Evolutionary conservation across 306 rosid species (phyloP).

Genomic region (Vigna trinervia): DNA sequence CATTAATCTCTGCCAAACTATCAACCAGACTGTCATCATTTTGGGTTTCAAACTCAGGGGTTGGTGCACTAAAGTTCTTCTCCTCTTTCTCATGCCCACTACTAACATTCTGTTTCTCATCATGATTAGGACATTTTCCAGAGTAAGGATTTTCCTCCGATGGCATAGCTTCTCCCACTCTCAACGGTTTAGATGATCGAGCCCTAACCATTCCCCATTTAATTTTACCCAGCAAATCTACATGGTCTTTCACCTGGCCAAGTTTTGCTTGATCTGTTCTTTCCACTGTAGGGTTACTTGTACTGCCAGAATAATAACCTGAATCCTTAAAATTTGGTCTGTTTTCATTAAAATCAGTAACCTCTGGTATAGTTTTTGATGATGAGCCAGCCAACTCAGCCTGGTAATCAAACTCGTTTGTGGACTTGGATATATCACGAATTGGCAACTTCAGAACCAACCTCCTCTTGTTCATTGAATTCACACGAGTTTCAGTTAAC

Average conservation of each 20-base stretch:
- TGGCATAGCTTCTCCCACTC: conserved; percentile 62
- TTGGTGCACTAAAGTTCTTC: conserved; percentile 41
- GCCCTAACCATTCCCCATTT: conserved; percentile 89
- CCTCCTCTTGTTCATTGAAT: conserved; percentile 68
- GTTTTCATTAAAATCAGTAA: conserved; percentile 48
- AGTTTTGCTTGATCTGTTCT: conserved; percentile 50
- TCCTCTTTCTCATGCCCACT: conserved; percentile 54
- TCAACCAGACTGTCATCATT: conserved; percentile 47
- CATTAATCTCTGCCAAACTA: conserved; percentile 45
- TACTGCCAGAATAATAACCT: conserved; percentile 46
- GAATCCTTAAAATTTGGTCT: conserved; percentile 47
- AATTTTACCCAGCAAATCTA: conserved; percentile 61
- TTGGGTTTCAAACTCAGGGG: conserved; percentile 53
- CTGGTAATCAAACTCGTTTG: conserved; percentile 47
- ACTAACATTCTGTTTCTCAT: conserved; percentile 52
- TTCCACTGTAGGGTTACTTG: conserved; percentile 47
- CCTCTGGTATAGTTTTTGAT: conserved; percentile 60
- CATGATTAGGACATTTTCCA: conserved; percentile 44
- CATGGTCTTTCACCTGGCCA: conserved; percentile 45
- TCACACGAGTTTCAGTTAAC: conserved; percentile 52
- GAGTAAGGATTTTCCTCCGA: conserved; percentile 56
- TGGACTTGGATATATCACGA: conserved; percentile 59
- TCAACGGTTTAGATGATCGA: conserved; percentile 75
- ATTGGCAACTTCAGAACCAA: conserved; percentile 78
- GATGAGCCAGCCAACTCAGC: conserved; percentile 71